Evolutionary conservation across 73 alveolate species (phyloP).

Genomic region (Tetrahymena elliotti): DNA sequence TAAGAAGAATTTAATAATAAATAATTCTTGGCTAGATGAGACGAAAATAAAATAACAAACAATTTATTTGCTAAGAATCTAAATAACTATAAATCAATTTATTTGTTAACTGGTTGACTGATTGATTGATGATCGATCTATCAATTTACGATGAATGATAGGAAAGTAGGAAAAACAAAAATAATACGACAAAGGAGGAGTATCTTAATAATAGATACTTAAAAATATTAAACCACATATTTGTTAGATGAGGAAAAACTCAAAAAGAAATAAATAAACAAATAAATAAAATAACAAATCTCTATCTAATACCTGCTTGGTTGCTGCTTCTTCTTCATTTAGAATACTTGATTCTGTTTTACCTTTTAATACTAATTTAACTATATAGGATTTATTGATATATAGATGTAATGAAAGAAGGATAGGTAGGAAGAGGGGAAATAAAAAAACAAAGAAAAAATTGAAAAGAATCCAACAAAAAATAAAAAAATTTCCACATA

Average conservation of each 20-base stretch:
- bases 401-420: background rate
- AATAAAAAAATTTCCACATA: background rate
- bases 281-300: background rate
- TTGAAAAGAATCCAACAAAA: background rate
- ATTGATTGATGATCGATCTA: background rate
- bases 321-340: background rate
- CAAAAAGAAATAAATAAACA: background rate
- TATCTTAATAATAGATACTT: background rate
- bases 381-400: background rate
- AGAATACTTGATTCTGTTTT: background rate
- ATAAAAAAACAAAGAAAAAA: background rate
- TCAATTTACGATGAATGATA: no score
- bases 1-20: background rate
- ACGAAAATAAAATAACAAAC: background rate
- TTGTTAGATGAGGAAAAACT: background rate
- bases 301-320: background rate
- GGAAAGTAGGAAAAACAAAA: background rate
- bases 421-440: background rate
- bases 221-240: background rate
- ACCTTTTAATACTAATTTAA: background rate
- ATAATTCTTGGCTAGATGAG: background rate
- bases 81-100: background rate
- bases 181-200: background rate
- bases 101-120: background rate
- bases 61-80: background rate